phyloP scores from a whole-genome alignment of 1,284 basidiomycete genomes.

The Pseudozyma hubeiensis region DNA sequence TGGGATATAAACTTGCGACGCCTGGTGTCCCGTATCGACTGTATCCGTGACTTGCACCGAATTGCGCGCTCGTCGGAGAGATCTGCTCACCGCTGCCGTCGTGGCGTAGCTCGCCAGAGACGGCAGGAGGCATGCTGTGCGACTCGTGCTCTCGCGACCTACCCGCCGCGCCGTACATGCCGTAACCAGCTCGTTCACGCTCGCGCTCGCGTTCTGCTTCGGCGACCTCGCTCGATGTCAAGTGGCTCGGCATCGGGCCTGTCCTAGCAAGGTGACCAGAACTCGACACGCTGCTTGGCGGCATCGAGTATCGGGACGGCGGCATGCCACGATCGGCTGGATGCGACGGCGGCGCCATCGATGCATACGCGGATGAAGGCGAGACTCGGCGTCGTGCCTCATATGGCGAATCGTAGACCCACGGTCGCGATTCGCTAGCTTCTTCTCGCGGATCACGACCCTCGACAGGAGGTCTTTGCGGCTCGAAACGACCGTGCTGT shows the following conservation, averaged over 20 bases:
- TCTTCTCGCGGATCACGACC: constrained; percentile 20
- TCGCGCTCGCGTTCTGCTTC: constrained; percentile 23
- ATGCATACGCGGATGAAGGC: constrained; percentile 24
- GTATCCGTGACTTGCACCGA: constrained; percentile 30
- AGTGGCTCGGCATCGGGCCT: constrained; percentile 22
- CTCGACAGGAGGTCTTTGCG: constrained; percentile 15
- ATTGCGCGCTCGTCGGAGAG: constrained; percentile 29
- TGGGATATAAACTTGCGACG: constrained; percentile 28
- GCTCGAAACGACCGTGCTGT: constrained; percentile 23
- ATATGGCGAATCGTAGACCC: constrained; percentile 40
- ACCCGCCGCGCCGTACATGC: constrained; percentile 23
- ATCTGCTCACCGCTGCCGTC: constrained; percentile 21
- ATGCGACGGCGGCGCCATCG: constrained; percentile 45
- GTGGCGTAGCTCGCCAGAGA: constrained; percentile 27
- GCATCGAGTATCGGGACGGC: constrained; percentile 38
- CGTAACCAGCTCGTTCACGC: constrained; percentile 18
- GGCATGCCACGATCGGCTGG: constrained; percentile 31
- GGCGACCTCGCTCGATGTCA: constrained; percentile 16
- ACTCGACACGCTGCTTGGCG: constrained; percentile 21
- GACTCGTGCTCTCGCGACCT: constrained; percentile 30
- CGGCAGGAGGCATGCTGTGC: constrained; percentile 36
- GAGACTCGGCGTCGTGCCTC: constrained; percentile 32
- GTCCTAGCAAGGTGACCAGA: constrained; percentile 24
- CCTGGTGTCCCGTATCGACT: constrained; percentile 30
- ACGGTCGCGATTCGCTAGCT: constrained; percentile 17